Evolutionary conservation across 1,284 basidiomycete species (phyloP), one percentile per base, ranked within the genome.

Genomic region (Tremellales sp.): DNA sequence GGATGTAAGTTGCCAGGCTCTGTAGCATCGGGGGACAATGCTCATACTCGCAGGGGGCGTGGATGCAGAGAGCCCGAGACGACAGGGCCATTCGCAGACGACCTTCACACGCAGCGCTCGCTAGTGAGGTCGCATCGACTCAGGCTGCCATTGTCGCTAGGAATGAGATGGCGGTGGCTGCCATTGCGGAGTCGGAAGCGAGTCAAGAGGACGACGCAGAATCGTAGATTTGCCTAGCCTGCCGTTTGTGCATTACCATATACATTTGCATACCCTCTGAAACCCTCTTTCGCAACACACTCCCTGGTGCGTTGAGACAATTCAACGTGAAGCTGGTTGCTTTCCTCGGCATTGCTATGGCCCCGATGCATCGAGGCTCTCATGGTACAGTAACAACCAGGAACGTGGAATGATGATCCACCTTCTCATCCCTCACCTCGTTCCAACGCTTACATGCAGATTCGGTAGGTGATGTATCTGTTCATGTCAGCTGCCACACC

Each of bases 401-500:
- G n/a, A n/a, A n/a, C n/a, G n/a, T n/a, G n/a, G n/a, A n/a, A n/a
- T n/a, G n/a, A n/a, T n/a, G n/a, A n/a, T n/a, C n/a, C n/a, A n/a
- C n/a, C n/a, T n/a, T n/a, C n/a, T n/a, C n/a, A n/a, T n/a, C n/a
- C n/a, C n/a, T n/a, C n/a, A n/a, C n/a, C n/a, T n/a, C n/a, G n/a
- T n/a, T n/a, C 33, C 33, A 36, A 6, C 33, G 13, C 33, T 58
- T 56, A 74, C 72, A 74, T 74, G 57, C 72, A 72, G 44, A 74
- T 72, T 37, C 72, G 65, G 53, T 74, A 74, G 23, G 72, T 74
- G 49, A 74, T 69, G 53, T 74, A 74, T 53, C 70, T 73, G 49
- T 13, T 12, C 0, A n/a, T 31, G 37, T 26, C 42, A 45, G 24
- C 4, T 5, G 41, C 23, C 43, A 42, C 21, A 19, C 49, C 48